Conservation (phyloP, 2,329 filamentous ascomycete species). For the Mycogone perniciosa region DNA sequence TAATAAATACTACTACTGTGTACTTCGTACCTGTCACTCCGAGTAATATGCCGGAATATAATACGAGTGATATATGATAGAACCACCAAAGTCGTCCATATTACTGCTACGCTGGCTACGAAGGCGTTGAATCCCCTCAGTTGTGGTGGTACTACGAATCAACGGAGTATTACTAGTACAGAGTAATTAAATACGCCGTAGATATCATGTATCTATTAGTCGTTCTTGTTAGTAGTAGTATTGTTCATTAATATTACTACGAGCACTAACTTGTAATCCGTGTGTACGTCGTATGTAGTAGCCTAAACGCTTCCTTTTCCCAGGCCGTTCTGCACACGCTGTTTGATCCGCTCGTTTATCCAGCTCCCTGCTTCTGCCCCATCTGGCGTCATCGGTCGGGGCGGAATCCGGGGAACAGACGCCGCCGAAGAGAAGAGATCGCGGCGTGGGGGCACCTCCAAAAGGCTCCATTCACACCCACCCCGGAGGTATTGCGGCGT, state of each 20-base stretch:
- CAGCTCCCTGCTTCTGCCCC: background rate
- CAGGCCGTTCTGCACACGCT: background rate
- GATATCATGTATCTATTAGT: background rate
- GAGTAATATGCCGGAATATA: no score
- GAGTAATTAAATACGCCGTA: no score
- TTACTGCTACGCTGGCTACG: background rate
- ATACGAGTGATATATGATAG: no score
- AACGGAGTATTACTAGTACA: no score
- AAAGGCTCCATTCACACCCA: background rate
- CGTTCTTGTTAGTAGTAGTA: background rate
- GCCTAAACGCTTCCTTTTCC: background rate
- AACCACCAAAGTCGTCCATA: background rate
- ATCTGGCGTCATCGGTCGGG: background rate
- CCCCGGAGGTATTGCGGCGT: background rate
- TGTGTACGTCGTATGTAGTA: no score
- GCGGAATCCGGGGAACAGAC: constrained; percentile 1
- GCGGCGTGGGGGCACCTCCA: background rate
- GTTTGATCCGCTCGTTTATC: background rate
- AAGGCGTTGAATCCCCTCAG: background rate
- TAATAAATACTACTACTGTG: no score
- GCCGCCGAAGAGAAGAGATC: background rate
- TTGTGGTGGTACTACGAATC: no score
- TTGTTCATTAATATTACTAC: no score
- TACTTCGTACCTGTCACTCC: no score
- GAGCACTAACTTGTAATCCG: no score